Conservation (phyloP, 768 basidiomycete species). For the Macrolepiota dolichaula region DNA sequence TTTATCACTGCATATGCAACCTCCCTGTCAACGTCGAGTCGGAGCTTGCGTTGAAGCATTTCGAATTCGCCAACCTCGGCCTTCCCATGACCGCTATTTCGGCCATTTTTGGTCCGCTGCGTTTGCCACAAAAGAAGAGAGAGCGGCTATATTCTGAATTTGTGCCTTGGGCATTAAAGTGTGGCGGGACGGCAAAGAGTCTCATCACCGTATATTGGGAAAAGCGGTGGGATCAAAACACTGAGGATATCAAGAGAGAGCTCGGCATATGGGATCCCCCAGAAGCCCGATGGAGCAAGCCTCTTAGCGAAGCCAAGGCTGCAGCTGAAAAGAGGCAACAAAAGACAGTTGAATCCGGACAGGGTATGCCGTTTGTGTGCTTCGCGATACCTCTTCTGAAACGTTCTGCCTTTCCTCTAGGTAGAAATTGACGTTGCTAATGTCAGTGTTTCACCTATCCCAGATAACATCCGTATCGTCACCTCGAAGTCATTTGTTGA, state of each 20-base stretch:
- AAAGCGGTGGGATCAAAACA: constrained; percentile 81
- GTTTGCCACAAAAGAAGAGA: constrained; percentile 56
- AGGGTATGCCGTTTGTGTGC: neutral
- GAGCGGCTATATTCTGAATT: constrained; percentile 71
- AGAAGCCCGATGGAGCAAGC: constrained; percentile 63
- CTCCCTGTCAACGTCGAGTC: constrained; percentile 88
- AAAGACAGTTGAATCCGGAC: neutral
- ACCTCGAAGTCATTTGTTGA: neutral
- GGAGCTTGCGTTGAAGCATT: constrained; percentile 91
- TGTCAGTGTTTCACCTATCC: neutral
- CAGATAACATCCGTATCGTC: neutral
- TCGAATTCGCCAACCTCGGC: constrained; percentile 90
- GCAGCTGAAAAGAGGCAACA: constrained; percentile 35
- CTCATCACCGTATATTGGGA: constrained; percentile 96
- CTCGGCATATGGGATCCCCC: constrained; percentile 86
- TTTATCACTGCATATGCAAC: constrained; percentile 89
- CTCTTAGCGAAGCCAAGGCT: constrained; percentile 58
- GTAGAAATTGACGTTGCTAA: neutral
- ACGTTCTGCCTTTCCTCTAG: neutral
- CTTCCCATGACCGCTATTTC: constrained; percentile 86
- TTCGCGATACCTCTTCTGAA: neutral
- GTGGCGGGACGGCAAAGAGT: constrained; percentile 70
- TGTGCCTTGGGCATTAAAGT: constrained; percentile 89
- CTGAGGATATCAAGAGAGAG: constrained; percentile 81
- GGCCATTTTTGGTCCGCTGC: constrained; percentile 73